Conservation (phyloP, 1,284 basidiomycete species). For the Bondarzewia mesenterica region DNA sequence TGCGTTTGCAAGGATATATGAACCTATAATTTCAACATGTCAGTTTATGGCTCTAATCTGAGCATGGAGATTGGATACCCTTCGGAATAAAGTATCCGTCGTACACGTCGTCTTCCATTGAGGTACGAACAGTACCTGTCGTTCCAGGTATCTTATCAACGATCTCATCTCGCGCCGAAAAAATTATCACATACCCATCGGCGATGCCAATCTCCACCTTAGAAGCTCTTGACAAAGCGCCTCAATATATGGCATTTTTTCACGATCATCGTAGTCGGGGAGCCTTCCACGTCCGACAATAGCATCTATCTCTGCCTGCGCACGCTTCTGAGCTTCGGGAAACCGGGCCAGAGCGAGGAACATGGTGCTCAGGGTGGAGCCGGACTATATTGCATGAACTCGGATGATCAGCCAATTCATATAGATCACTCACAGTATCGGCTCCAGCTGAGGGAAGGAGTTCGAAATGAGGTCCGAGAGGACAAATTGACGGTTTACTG, state of each 20-base stretch:
- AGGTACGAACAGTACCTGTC: background rate
- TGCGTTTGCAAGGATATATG: background rate
- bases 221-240: constrained; percentile 29
- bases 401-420: constrained; percentile 2
- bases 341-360: constrained; percentile 29
- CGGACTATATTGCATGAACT: constrained; percentile 14
- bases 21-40: too few relatives aligned
- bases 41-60: constrained; percentile 12
- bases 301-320: constrained; percentile 32
- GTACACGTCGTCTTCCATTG: constrained; percentile 19
- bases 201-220: constrained; percentile 26
- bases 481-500: background rate
- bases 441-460: background rate
- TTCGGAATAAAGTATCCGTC: constrained; percentile 26
- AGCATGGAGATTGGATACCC: constrained; percentile 23
- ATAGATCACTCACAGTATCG: background rate
- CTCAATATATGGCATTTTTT: constrained; percentile 29
- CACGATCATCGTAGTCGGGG: constrained; percentile 27
- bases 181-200: constrained; percentile 13
- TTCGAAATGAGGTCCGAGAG: background rate
- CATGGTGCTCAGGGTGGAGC: constrained; percentile 21
- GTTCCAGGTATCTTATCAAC: too few relatives aligned
- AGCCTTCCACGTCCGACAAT: constrained; percentile 27
- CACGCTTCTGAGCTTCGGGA: constrained; percentile 29
- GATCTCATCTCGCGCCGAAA: too few relatives aligned